phyloP scores from a whole-genome alignment of 352 stramenopile species.

The Halophytophthora polymorphica region DNA sequence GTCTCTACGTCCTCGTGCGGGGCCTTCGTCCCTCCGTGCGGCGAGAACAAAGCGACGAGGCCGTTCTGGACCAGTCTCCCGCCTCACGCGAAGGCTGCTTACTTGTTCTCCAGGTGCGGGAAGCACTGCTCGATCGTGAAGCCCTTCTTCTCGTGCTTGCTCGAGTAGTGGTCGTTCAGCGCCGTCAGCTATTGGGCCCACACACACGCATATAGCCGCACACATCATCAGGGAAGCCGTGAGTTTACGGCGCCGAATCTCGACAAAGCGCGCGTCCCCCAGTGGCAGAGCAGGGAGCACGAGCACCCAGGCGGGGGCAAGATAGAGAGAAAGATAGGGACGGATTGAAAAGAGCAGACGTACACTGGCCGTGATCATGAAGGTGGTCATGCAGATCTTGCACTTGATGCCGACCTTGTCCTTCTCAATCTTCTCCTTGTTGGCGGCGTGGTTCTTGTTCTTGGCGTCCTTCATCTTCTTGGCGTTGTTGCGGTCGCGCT shows the following conservation, averaged over 20 bases:
- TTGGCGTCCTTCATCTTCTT: slow-evolving; percentile 88
- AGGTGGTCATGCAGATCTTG: slow-evolving; percentile 88
- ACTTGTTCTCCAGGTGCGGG: slow-evolving; percentile 22
- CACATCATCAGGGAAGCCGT: too few species aligned
- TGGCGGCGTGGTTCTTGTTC: slow-evolving; percentile 74
- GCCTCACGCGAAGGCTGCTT: slow-evolving; percentile 1
- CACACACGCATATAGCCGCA: too few species aligned
- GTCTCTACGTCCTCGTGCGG: slow-evolving; percentile 4
- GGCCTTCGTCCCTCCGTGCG: too few species aligned
- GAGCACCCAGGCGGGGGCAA: slow-evolving; percentile 2
- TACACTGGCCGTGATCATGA: slow-evolving; percentile 84
- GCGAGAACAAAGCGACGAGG: too few species aligned
- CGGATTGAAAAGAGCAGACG: slow-evolving; percentile 21
- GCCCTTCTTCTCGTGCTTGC: slow-evolving; percentile 76
- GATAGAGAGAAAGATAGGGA: background rate
- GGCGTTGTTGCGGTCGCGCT: slow-evolving; percentile 78
- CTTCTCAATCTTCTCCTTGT: slow-evolving; percentile 81
- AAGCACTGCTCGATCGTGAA: slow-evolving; percentile 82
- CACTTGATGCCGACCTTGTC: slow-evolving; percentile 79
- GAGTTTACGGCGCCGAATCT: too few species aligned
- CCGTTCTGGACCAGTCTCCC: background rate
- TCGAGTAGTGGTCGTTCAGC: slow-evolving; percentile 81
- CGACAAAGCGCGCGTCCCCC: background rate
- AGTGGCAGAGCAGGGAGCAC: slow-evolving; percentile 1
- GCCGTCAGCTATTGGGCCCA: slow-evolving; percentile 34